Conservation (phyloP, 257 asterid genomes). For the Primulina tabacum region DNA sequence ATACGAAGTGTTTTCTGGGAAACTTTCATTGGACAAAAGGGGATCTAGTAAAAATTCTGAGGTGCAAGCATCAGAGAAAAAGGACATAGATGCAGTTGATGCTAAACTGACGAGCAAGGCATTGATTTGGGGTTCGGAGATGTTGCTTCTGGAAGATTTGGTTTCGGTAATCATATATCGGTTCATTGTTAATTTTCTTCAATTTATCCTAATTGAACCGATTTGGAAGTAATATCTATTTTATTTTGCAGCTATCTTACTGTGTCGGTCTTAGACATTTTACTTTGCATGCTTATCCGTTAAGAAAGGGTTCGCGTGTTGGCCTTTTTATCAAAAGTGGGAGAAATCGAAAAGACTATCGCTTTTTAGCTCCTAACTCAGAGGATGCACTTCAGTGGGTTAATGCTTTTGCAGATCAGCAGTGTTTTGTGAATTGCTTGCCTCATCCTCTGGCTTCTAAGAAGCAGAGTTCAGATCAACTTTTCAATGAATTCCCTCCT, state of each 20-base stretch:
- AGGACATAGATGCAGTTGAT: conserved; percentile 56
- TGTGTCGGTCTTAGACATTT: conserved; percentile 86
- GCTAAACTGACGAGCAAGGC: conserved; percentile 93
- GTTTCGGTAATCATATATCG: conserved; percentile 57
- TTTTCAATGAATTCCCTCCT: conserved; percentile 72
- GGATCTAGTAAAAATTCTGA: conserved; percentile 48
- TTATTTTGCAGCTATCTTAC: conserved; percentile 72
- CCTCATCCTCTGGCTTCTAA: conserved; percentile 88
- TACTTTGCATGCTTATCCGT: conserved; percentile 88
- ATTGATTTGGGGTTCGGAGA: conserved; percentile 70
- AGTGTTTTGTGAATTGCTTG: conserved; percentile 85
- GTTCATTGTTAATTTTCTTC: conserved; percentile 15
- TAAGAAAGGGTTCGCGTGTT: conserved; percentile 51
- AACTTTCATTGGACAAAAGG: conserved; percentile 62
- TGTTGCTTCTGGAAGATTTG: conserved; percentile 70
- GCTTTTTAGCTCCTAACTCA: conserved; percentile 75
- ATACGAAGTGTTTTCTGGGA: conserved; percentile 73
- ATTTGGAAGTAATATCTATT: conserved; percentile 22
- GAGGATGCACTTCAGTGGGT: conserved; percentile 97
- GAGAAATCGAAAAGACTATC: conserved; percentile 73
- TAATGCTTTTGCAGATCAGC: conserved; percentile 93
- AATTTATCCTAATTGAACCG: conserved; percentile 25
- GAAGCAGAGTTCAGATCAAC: conserved; percentile 59
- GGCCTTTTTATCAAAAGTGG: conserved; percentile 57
- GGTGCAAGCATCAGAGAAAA: conserved; percentile 48